A percentile compares a stretch with the other conserved stretches of the same genome.
Evolutionary conservation across 2,329 filamentous ascomycete genomes (phyloP).

Genomic region (Penicillium sp.): DNA sequence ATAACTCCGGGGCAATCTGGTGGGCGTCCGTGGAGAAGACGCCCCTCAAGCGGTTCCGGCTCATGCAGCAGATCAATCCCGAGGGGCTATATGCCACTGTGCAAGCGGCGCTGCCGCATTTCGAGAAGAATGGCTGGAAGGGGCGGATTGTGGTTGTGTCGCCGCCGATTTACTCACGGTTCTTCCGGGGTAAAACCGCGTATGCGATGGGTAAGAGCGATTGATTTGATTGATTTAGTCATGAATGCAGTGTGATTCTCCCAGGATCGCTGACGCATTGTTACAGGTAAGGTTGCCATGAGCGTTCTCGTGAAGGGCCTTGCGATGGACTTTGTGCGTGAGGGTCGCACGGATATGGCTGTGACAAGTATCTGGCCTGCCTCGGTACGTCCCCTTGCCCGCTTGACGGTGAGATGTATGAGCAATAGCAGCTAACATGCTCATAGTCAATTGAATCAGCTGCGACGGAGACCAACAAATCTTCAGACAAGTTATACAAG

Average conservation of each 20-base stretch:
- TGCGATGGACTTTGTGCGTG: constrained; percentile 73
- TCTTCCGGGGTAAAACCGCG: constrained; percentile 80
- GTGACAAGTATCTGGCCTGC: constrained; percentile 83
- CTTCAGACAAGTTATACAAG: constrained; percentile 46
- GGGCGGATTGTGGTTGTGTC: constrained; percentile 74
- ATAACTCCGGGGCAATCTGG: constrained; percentile 84
- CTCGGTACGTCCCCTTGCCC: constrained; percentile 51
- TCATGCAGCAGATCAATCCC: constrained; percentile 72
- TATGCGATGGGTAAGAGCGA: constrained; percentile 62
- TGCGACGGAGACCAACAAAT: constrained; percentile 60
- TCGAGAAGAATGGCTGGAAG: constrained; percentile 53
- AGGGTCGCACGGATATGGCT: constrained; percentile 66
- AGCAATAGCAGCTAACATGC: not conserved
- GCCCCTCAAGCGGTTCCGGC: constrained; percentile 70
- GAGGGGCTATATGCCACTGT: constrained; percentile 72
- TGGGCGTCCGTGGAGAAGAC: constrained; percentile 73
- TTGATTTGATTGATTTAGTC: not conserved
- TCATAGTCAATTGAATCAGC: constrained; percentile 66
- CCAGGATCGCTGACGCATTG: not conserved
- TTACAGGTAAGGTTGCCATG: constrained; percentile 70
- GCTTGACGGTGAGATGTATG: too few species aligned
- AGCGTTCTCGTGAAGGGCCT: constrained; percentile 75
- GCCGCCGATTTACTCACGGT: constrained; percentile 80
- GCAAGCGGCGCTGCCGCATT: constrained; percentile 66
- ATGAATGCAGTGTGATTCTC: too few species aligned